Base-by-base conservation (phyloP, 2,329 filamentous ascomycete genomes). In the Penicillium expansum region DNA sequence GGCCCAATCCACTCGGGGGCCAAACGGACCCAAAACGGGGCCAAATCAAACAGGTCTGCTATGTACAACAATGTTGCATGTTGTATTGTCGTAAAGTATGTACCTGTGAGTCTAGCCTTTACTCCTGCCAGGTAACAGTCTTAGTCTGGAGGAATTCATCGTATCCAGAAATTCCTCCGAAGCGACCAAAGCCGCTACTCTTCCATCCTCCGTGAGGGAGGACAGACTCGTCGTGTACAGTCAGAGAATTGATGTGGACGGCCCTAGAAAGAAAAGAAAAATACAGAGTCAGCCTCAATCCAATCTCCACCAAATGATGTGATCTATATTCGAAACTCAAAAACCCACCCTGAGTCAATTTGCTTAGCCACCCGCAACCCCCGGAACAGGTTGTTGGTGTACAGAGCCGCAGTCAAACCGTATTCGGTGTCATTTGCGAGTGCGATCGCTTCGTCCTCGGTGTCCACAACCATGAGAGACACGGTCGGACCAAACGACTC, bases 401-500 rank as follows among this genome's bases (percentile, higher is more conserved):
- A 95, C 2, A 95, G 83, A 0, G 89, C 82, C 3, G 85, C 82
- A 2, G 80, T 79, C 10, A 95, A 80, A 4, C 91, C 91, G 69
- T 92, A 94, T 48, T 91, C 88, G 1, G 88, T 91, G 65, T 93
- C 89, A 68, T 96, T 95, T 14, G 90, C 89, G 18, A 93, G 77
- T 30, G 79, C 76, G 24, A 94, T 73, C 0, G 89, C 90, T 62
- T 92, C 87, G 32, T 91, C 88, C 30, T 78, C 74, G 7, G 69
- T 78, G n/a, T 85, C 80, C 27, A 92, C 80, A 22, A 82, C 78
- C 14, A 88, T 83, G 20, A 94, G 68, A 16, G 85, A 86, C 1
- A 92, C 88, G 0, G 83, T 85, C 0, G 91, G 90, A 0, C 89
- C 91, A 66, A 95, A 95, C 1, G 84, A 88, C 74, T 95, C 91